Base-by-base conservation (phyloP, 2,329 filamentous ascomycete species). In the Ceratocystis lukuohia region DNA sequence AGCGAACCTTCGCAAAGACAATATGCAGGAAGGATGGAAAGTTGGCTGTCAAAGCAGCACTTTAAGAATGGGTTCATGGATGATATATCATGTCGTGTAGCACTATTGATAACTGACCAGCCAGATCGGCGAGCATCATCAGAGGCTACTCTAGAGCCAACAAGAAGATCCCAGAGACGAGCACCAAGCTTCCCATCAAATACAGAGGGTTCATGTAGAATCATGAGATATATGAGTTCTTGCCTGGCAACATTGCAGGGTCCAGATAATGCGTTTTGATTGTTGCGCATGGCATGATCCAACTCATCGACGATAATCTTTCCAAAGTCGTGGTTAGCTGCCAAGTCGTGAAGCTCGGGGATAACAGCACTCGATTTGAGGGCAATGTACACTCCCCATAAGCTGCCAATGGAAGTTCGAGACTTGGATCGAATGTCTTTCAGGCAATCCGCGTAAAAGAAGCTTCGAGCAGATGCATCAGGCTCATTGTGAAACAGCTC, bases 101-200 rank as follows among this genome's bases (percentile, higher is more conserved):
- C 75, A 20, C 71, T 70, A 73, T 83, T 80, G 64, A 93, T 75
- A 66, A 87, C 81, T 30, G 82, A 77, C 91, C 91, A 96, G 0
- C 86, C 87, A 15, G 80, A 77, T 68, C 83, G 81, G 65, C 88
- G 81, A 68, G 89, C 85, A 7, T 82, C 79, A 2, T 80, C 76
- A 28, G 81, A 83, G 3, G 84, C 76, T 2, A 85, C 84, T 48
- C 79, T 76, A 3, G 80, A 78, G 12, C 90, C 88, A 61, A 96
- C 84, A 30, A 94, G 78, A 48, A 87, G 78, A 66, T 87, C 79
- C 89, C 90, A 96, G 1, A 96, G 79, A 12, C 78, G 78, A 53
- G 79, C 77, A 17, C 87, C 85, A 3, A 89, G 78, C 1, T 87
- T 82, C 2, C 78, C 72, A 0, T 83, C 81, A 61, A 96, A 81